phyloP scores from a whole-genome alignment of 352 stramenopile genomes.

The Ochromonadaceae sp. region DNA sequence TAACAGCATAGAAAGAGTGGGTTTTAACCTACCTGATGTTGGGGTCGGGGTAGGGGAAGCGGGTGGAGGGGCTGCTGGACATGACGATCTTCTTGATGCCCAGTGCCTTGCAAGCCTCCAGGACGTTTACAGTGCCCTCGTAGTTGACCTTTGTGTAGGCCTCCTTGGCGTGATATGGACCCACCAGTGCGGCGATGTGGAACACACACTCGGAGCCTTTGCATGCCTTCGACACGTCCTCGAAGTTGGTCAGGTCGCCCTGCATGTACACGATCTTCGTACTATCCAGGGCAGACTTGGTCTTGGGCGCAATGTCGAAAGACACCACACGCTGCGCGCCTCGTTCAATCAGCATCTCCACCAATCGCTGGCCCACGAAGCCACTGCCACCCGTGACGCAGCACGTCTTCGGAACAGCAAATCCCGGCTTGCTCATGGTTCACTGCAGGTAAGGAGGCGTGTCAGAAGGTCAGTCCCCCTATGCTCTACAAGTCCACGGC shows the following conservation, averaged over 20 bases:
- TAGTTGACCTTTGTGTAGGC: constrained; percentile 63
- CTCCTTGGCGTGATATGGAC: constrained; percentile 52
- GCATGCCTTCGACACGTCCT: constrained; percentile 41
- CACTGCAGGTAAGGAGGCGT: too few species aligned
- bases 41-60: constrained; percentile 57
- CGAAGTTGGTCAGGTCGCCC: constrained; percentile 45
- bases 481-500: too few species aligned
- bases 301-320: constrained; percentile 52
- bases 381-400: constrained; percentile 62
- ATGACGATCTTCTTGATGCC: constrained; percentile 59
- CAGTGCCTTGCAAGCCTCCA: constrained; percentile 53
- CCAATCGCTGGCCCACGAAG: constrained; percentile 60
- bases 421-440: constrained; percentile 18
- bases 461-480: too few species aligned
- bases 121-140: constrained; percentile 53
- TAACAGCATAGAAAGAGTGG: not conserved
- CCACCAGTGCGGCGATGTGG: constrained; percentile 65
- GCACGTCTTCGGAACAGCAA: constrained; percentile 5
- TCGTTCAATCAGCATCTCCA: constrained; percentile 71
- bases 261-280: constrained; percentile 33
- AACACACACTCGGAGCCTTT: constrained; percentile 52
- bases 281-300: constrained; percentile 26
- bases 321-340: constrained; percentile 53
- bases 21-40: too few species aligned
- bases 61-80: constrained; percentile 54